Evolutionary conservation across 768 basidiomycete species (phyloP), one percentile per base, ranked within the genome.

Genomic region (Russula olivacea): DNA sequence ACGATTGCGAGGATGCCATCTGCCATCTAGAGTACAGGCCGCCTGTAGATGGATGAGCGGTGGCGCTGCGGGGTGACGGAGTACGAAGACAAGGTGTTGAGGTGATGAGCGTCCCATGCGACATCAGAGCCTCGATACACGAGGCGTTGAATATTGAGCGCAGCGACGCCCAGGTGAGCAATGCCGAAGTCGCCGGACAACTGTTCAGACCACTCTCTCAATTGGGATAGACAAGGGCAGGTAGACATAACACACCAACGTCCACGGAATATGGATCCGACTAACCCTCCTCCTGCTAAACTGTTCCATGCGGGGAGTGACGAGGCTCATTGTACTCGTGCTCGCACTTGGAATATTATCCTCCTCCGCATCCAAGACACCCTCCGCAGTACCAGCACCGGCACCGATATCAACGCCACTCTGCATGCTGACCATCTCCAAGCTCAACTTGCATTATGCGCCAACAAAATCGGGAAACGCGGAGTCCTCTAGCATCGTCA

Each of bases 141-240:
- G 19, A 99, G 79, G 4, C 96, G 86, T 71, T 91, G 86, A 30
- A 97, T 87, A 70, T 98, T 99, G 58, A 91, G 79, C 68, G 85
- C 79, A 0, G 88, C 81, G 11, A 96, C 82, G 8, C 93, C 89
- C 28, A 98, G 76, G 70, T 91, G 92, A 63, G 83, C 83, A 61
- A 97, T 87, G n/a, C 92, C 91, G 76, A 97, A 98, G 66, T 99
- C 96, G 0, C 91, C 91, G 0, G 88, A 82, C n/a, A 89, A 82
- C 90, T 93, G 63, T 21, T 32, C 17, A 43, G 8, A 23, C 53
- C 66, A 19, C 17, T 12, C 23, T 17, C 51, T 38, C 58, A 61
- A 12, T 43, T 28, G 1, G 21, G 23, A n/a, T 12, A 25, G 30
- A 55, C 21, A 25, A 15, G 23, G 9, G 47, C 43, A 43, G 19